Evolutionary conservation across 441 rosid species (phyloP).

Genomic region (Flueggea neowawraea): DNA sequence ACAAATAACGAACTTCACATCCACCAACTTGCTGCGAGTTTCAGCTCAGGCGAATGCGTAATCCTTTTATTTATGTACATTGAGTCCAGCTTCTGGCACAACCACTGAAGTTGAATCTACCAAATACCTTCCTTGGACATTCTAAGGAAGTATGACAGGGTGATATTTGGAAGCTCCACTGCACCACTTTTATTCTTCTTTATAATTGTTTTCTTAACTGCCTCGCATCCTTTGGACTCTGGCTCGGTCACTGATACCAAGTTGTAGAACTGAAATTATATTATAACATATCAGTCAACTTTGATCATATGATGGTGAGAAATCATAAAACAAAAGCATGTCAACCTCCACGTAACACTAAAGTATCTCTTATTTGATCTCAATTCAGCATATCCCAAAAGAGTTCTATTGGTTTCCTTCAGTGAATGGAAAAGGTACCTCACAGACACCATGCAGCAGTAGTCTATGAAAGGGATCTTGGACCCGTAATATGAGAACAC

Average conservation of each 20-base stretch:
- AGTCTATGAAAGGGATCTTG: slow-evolving; percentile 90
- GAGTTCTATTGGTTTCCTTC: not conserved
- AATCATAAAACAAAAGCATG: too few species aligned
- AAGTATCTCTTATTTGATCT: not conserved
- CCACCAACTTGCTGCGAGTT: too few species aligned
- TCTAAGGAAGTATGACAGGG: slow-evolving; percentile 62
- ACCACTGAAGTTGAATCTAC: slow-evolving; percentile 22
- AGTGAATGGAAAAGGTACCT: slow-evolving; percentile 37
- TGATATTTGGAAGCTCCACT: slow-evolving; percentile 51
- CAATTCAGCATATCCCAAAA: not conserved
- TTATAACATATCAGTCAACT: not conserved
- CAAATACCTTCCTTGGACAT: slow-evolving; percentile 89
- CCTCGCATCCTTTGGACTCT: slow-evolving; percentile 31
- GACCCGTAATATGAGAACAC: slow-evolving; percentile 58
- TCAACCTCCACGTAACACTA: too few species aligned
- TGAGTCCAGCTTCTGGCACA: too few species aligned
- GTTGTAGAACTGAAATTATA: slow-evolving; percentile 66
- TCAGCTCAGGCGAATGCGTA: too few species aligned
- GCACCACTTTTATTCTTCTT: slow-evolving; percentile 40
- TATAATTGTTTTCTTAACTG: slow-evolving; percentile 55
- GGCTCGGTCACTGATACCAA: slow-evolving; percentile 63
- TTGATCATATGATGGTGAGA: too few species aligned
- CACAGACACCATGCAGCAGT: slow-evolving; percentile 91
- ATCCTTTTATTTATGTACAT: too few species aligned
- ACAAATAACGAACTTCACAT: too few species aligned